These are phyloP conservation scores for Boletus speciosus DNA, from an alignment of 768 basidiomycete species.

Conservation along the genomic window DNA sequence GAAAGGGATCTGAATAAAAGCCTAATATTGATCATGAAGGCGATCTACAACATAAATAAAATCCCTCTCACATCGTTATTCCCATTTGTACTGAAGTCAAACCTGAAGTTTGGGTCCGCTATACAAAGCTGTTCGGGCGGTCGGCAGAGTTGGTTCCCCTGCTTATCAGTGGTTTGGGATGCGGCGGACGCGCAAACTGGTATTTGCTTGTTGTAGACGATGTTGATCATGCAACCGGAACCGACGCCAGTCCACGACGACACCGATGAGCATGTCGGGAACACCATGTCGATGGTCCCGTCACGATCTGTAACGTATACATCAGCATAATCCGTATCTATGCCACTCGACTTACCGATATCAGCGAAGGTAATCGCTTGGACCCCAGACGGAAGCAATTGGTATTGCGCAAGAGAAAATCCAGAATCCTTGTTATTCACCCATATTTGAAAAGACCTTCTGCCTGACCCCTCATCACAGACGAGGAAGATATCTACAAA, in stretches of 20 bases:
- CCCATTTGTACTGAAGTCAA: constrained; percentile 53
- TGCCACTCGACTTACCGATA: constrained; percentile 54
- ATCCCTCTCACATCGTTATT: constrained; percentile 47
- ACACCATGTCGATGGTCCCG: constrained; percentile 94
- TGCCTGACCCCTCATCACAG: constrained; percentile 63
- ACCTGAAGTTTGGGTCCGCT: constrained; percentile 76
- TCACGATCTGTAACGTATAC: constrained; percentile 66
- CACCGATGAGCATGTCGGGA: constrained; percentile 77
- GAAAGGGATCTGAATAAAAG: constrained; percentile 64
- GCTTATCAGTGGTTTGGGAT: constrained; percentile 42
- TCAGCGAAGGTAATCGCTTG: constrained; percentile 88
- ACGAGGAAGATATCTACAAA: constrained; percentile 80
- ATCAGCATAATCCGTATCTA: background rate
- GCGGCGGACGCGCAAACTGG: constrained; percentile 67
- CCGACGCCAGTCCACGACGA: constrained; percentile 70
- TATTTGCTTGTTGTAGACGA: constrained; percentile 91
- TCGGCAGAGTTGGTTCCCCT: constrained; percentile 61
- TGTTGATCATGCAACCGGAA: constrained; percentile 75
- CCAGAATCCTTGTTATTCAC: constrained; percentile 76
- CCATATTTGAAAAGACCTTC: constrained; percentile 86
- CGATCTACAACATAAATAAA: background rate
- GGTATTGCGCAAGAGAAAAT: constrained; percentile 65
- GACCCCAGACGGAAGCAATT: constrained; percentile 67
- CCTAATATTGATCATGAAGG: constrained; percentile 36
- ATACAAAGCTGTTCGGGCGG: constrained; percentile 77